Percentiles rank a stretch among this genome's conserved stretches.
phyloP scores from a whole-genome alignment of 129 eudicot genomes.

The Dittrichia graveolens region DNA sequence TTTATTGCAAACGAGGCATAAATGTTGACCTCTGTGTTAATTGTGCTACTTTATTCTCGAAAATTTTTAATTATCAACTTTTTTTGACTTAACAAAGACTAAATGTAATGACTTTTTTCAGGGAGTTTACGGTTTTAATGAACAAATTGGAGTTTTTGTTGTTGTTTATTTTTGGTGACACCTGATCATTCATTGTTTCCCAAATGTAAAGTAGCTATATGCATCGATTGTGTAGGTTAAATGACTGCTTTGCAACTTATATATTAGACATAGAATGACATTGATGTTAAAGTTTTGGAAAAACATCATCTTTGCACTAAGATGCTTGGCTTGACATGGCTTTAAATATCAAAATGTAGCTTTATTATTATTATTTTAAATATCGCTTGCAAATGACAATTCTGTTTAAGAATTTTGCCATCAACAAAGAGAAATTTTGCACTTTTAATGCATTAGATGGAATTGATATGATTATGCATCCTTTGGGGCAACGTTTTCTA shows the following conservation, averaged over 20 bases:
- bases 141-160: too few relatives aligned
- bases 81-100: too few relatives aligned
- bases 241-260: background rate
- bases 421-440: background rate
- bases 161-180: too few relatives aligned
- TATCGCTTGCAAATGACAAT: background rate
- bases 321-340: too few relatives aligned
- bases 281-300: background rate
- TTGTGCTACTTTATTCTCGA: too few relatives aligned
- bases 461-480: slow-evolving; percentile 1
- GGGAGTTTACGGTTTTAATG: too few relatives aligned
- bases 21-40: background rate
- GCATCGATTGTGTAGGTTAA: background rate
- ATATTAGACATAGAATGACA: background rate
- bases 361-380: too few relatives aligned
- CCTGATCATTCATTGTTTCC: too few relatives aligned
- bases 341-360: too few relatives aligned
- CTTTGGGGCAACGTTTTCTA: background rate
- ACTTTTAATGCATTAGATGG: background rate
- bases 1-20: too few relatives aligned
- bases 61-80: too few relatives aligned
- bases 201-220: background rate
- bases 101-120: too few relatives aligned
- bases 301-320: background rate
- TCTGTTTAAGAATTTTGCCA: background rate